Evolutionary conservation across 2,329 filamentous ascomycete species (phyloP), one percentile per base, ranked within the genome.

Genomic region (Penicillium concentricum): DNA sequence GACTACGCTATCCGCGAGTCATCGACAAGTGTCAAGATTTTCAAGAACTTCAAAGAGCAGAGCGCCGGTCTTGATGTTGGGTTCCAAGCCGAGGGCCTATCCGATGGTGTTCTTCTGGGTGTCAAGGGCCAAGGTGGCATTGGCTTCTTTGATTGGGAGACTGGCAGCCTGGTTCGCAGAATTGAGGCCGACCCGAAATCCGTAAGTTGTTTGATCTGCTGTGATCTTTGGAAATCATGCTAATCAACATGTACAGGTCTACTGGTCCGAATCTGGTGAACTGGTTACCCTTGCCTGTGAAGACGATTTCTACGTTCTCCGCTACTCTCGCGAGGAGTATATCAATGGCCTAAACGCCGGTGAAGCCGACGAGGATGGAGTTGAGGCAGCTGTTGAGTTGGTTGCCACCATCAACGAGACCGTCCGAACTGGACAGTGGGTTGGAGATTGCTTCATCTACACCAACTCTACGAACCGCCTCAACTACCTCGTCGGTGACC

Each of bases 391-490:
- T 6, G 97, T 99, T 66, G 94, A 97, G 71, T 90, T 97, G 28
- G 90, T 97, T 53, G 96, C 92, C 24, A 94, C 97, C 72, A 92
- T 97, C 70, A 93, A 89, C 71, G 94, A 97, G 78, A 90, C 84
- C 62, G 92, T 97, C 50, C 89, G 91, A 63, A 97, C 93, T 20
- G 94, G 93, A 66, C 90, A 96, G 79, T 99, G 94, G 94, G 90
- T 99, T 56, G 94, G 94, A 61, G 94, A 99, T 79, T 96, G 93
- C 80, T 96, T 99, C 82, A 92, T 97, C 74, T 99, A 97, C 83
- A 97, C 94, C 54, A 97, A 96, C 82, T 90, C 84, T 74, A 96
- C 92, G 10, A 97, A 97, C 81, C 90, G 94, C 60, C 82, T 99
- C 58, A 97, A 97, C 81, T 97, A 97, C 79, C 86, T 99, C 22